Conservation (phyloP, 768 basidiomycete genomes). For the Xerocomellus dryophilus region DNA sequence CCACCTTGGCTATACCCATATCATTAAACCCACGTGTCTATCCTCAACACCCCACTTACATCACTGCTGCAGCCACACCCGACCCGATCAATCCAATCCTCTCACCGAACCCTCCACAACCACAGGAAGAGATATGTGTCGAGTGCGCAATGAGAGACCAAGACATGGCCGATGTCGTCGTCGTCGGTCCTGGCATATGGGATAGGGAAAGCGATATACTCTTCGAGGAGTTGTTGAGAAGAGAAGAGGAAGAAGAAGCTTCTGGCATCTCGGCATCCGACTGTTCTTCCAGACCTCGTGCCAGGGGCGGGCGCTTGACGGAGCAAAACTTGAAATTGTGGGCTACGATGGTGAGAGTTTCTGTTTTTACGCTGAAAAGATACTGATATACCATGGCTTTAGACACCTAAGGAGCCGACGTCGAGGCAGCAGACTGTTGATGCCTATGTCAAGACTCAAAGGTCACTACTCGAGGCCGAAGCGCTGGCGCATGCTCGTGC, state of each 20-base stretch:
- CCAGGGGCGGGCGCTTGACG: conserved; percentile 66
- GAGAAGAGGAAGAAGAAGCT: conserved; percentile 69
- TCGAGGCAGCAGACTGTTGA: conserved; percentile 81
- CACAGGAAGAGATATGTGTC: conserved; percentile 83
- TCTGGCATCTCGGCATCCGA: conserved; percentile 48
- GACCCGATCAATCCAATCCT: conserved; percentile 62
- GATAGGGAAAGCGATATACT: conserved; percentile 82
- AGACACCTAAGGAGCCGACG: conserved; percentile 91
- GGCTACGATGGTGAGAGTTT: conserved; percentile 62
- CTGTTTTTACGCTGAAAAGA: not conserved
- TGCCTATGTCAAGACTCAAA: conserved; percentile 79
- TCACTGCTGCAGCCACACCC: conserved; percentile 48
- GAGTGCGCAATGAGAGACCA: conserved; percentile 99
- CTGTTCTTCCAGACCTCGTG: conserved; percentile 55
- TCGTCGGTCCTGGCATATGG: conserved; percentile 84
- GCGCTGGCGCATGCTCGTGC: conserved; percentile 73
- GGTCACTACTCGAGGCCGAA: conserved; percentile 78
- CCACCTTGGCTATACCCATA: conserved; percentile 46
- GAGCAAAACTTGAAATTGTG: conserved; percentile 81
- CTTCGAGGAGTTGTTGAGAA: conserved; percentile 70
- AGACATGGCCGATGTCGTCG: conserved; percentile 95
- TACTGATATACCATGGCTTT: conserved; percentile 7
- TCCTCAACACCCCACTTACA: conserved; percentile 75
- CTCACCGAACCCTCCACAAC: conserved; percentile 48
- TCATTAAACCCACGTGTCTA: conserved; percentile 65